Conservation (phyloP, 2,329 filamentous ascomycete genomes). For the Diaporthe humulicola region DNA sequence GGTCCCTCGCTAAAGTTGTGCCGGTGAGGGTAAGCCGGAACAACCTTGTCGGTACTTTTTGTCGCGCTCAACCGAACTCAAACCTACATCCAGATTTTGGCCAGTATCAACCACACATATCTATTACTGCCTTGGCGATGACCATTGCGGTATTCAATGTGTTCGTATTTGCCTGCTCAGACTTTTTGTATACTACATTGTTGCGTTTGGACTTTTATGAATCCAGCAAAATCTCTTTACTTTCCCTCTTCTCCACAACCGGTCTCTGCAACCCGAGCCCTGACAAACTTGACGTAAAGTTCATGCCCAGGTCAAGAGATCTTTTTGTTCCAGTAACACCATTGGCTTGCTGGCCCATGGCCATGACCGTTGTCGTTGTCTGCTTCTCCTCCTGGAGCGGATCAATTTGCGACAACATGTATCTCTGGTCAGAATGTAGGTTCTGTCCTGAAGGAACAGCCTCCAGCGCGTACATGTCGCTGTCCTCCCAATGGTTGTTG, state of each 20-base stretch:
- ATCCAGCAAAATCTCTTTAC: constrained; percentile 5
- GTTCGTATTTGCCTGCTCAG: neutral
- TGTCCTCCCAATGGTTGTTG: neutral
- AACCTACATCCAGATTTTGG: neutral
- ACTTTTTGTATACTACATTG: neutral
- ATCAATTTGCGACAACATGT: neutral
- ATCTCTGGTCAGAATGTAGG: neutral
- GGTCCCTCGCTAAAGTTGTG: neutral
- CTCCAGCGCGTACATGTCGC: constrained; percentile 9
- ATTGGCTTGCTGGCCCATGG: neutral
- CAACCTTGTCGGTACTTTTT: neutral
- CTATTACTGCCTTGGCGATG: neutral
- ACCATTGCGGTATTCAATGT: neutral
- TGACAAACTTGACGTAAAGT: neutral
- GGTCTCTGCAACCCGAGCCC: neutral
- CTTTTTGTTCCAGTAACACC: neutral
- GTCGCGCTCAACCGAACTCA: neutral
- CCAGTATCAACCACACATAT: neutral
- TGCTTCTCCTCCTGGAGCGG: constrained; percentile 13
- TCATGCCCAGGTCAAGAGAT: constrained; percentile 5
- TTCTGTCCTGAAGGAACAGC: neutral
- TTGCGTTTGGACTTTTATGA: neutral
- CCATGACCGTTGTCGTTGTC: constrained; percentile 22
- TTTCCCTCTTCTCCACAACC: constrained; percentile 18
- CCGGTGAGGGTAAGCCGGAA: constrained; percentile 8